Evolutionary conservation across 306 rosid genomes (phyloP).

Genomic region (Lathyrus sativus): DNA sequence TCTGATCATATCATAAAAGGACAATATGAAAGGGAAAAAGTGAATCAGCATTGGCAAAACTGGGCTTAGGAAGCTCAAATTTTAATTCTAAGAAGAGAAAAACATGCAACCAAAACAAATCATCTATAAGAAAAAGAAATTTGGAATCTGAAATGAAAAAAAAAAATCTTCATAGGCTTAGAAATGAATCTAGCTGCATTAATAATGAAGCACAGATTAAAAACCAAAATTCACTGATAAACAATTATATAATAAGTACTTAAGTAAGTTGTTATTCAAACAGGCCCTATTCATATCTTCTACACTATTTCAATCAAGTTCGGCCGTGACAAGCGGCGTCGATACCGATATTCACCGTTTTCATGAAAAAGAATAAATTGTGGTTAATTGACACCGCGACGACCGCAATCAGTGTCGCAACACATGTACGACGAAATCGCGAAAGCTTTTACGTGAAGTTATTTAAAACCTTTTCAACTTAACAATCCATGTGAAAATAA

Average conservation of each 20-base stretch:
- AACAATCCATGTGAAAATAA: not conserved
- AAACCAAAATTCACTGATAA: conserved; percentile 5
- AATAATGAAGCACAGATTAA: conserved; percentile 15
- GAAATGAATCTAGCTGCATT: not conserved
- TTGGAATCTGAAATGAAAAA: not conserved
- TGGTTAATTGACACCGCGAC: no score
- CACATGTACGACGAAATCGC: no score
- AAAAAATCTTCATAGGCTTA: not conserved
- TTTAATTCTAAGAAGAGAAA: conserved; percentile 4
- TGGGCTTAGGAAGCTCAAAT: not conserved
- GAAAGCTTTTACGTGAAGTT: no score
- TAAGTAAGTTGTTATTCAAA: not conserved
- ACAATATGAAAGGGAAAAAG: not conserved
- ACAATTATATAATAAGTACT: no score
- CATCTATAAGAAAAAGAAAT: conserved; percentile 1
- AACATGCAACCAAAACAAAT: not conserved
- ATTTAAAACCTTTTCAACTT: not conserved
- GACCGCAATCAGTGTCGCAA: no score
- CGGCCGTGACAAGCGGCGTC: no score
- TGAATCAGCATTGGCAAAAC: not conserved
- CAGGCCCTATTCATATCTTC: not conserved
- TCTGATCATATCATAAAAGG: conserved; percentile 43
- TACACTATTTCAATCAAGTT: not conserved
- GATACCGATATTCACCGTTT: no score
- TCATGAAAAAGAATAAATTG: no score